These are phyloP conservation scores for Tricholoma bakamatsutake DNA, from an alignment of 768 basidiomycete species.

Conservation along the genomic window DNA sequence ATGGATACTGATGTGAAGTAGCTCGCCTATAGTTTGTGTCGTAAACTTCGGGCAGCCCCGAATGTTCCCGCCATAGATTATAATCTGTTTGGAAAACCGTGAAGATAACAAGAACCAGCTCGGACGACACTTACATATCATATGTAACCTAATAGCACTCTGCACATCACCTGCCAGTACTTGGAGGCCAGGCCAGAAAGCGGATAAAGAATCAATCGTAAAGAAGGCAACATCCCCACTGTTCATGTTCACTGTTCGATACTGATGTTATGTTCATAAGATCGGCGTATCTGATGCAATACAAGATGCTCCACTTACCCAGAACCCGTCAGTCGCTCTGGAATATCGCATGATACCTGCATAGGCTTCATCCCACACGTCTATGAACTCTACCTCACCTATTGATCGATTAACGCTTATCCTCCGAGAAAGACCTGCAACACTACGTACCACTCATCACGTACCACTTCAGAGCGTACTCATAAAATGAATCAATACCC, in stretches of 20 bases:
- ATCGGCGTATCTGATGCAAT: background rate
- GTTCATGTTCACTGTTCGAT: slow-evolving; percentile 77
- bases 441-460: slow-evolving; percentile 61
- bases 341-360: slow-evolving; percentile 82
- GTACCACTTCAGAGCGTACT: slow-evolving; percentile 92
- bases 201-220: slow-evolving; percentile 91
- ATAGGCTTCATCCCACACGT: slow-evolving; percentile 83
- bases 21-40: slow-evolving; percentile 70
- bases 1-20: slow-evolving; percentile 72
- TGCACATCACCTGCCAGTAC: slow-evolving; percentile 81
- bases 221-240: slow-evolving; percentile 68
- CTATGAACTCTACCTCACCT: slow-evolving; percentile 77
- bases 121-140: slow-evolving; percentile 57
- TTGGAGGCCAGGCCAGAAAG: slow-evolving; percentile 97
- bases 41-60: slow-evolving; percentile 90
- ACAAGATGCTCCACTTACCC: slow-evolving; percentile 43
- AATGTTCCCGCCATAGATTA: slow-evolving; percentile 86
- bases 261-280: slow-evolving; percentile 40
- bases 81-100: slow-evolving; percentile 50
- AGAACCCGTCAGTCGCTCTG: slow-evolving; percentile 79
- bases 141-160: slow-evolving; percentile 88
- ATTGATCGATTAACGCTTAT: slow-evolving; percentile 3
- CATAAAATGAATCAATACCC: slow-evolving; percentile 93
- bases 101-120: background rate
- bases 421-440: background rate